Evolutionary conservation across 805 yeast genomes (phyloP), one percentile per base, ranked within the genome.

Genomic region (Candida ovalis): DNA sequence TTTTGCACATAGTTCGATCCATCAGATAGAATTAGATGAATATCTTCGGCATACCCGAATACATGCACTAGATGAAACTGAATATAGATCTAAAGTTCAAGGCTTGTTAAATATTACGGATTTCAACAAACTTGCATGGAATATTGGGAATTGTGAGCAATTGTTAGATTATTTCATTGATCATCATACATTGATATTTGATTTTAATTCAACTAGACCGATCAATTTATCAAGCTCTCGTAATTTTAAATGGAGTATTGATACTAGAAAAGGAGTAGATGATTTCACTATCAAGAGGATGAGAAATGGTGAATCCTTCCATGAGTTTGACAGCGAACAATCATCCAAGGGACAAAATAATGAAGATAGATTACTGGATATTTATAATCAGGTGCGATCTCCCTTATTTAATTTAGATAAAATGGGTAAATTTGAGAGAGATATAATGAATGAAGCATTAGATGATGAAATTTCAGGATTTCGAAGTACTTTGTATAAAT

Each of bases 401-500:
- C 71, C 74, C 1, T 49, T 39, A 0, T 51, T 60, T 19, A 54
- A 62, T 33, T 40, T 60, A 44, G 44, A 40, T 19, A 1, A 41
- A 33, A 52, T 62, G 39, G 57, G 59, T 13, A 32, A 50, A 6
- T 65, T 58, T 17, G 49, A 51, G 15, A 42, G 47, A n/a, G 59
- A 57, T 2, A 24, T 59, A 7, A 47, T 62, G 8, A 49, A 49
- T 9, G 51, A 50, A 22, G 57, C 71, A 15, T 46, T 63, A 33
- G 52, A 61, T 32, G 63, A 66, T 42, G 63, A 62, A 9, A 61
- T 74, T 9, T 58, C 62, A 1, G 88, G 88, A 0, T 66, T 84
- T 43, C 71, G 65, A 40, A 74, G 85, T 18, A 48, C 54, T 0
- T 64, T 84, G 12, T 84, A 82, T 57, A 71, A 72, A 3, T 84